A percentile compares a stretch with the other conserved stretches of the same genome.
Conservation (phyloP, 1,284 basidiomycete genomes). For the Phellinidium pouzarii region DNA sequence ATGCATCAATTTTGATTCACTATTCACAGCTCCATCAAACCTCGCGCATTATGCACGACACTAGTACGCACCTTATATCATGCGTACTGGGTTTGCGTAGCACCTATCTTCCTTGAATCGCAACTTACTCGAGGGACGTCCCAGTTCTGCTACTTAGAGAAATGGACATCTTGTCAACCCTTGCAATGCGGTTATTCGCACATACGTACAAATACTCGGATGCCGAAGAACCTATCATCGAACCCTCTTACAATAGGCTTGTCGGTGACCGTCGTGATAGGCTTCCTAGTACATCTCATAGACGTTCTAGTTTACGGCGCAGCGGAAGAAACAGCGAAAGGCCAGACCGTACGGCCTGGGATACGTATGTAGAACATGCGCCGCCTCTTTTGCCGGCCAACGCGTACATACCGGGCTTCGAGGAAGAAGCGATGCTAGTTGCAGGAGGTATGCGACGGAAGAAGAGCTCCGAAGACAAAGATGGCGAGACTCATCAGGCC, state of each 20-base stretch:
- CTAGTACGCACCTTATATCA: slow-evolving; percentile 2
- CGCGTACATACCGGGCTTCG: slow-evolving; percentile 15
- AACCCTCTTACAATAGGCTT: not conserved
- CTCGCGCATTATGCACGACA: slow-evolving; percentile 3
- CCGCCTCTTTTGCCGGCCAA: slow-evolving; percentile 13
- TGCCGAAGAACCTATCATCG: not conserved
- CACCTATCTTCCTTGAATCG: too few relatives aligned
- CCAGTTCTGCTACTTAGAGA: not conserved
- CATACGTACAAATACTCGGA: not conserved
- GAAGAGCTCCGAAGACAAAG: not conserved
- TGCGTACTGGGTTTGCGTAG: not conserved
- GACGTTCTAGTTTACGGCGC: not conserved
- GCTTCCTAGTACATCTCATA: not conserved
- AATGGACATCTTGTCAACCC: slow-evolving; percentile 3
- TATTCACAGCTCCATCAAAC: not conserved
- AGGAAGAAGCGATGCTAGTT: slow-evolving; percentile 6
- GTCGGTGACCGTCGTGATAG: not conserved
- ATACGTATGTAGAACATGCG: slow-evolving; percentile 11
- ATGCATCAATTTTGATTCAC: too few relatives aligned
- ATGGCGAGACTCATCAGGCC: not conserved
- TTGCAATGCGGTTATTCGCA: not conserved
- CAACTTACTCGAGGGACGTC: not conserved
- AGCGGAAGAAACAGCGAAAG: not conserved
- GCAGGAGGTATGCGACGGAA: not conserved
- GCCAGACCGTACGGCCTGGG: slow-evolving; percentile 13